Percentiles rank a stretch among this genome's conserved stretches.
phyloP scores from a whole-genome alignment of 1,284 basidiomycete species.

The Austroboletus sp. region DNA sequence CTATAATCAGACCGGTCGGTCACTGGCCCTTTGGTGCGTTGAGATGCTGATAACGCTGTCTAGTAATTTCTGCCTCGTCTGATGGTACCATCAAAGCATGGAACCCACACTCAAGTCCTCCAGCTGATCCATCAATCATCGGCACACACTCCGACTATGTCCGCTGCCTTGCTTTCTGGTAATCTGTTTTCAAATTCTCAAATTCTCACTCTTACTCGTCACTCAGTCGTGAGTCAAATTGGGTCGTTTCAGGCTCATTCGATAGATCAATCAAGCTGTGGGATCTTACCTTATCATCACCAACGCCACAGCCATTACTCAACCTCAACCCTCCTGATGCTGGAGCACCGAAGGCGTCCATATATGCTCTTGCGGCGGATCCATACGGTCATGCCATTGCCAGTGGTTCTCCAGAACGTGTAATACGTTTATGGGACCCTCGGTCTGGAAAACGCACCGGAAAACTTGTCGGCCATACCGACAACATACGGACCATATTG shows the following conservation, averaged over 20 bases:
- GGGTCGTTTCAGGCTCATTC: conserved; percentile 91
- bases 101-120: conserved; percentile 69
- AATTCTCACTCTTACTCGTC: conserved; percentile 15
- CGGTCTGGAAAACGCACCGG: conserved; percentile 68
- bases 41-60: conserved; percentile 4
- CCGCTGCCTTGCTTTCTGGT: conserved; percentile 76
- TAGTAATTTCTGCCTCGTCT: conserved; percentile 89
- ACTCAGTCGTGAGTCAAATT: conserved; percentile 64
- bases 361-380: conserved; percentile 76
- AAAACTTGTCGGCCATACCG: conserved; percentile 88
- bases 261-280: conserved; percentile 91
- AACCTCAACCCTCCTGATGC: conserved; percentile 58
- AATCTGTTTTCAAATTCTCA: conserved; percentile 14
- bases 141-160: conserved; percentile 93
- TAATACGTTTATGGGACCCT: conserved; percentile 90
- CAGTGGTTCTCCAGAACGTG: conserved; percentile 85
- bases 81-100: conserved; percentile 93
- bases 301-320: conserved; percentile 42
- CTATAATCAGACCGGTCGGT: conserved; percentile 76
- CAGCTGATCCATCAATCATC: conserved; percentile 58
- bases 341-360: conserved; percentile 62
- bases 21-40: conserved; percentile 15
- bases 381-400: conserved; percentile 77
- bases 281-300: conserved; percentile 62
- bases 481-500: conserved; percentile 87